Conservation (phyloP, 2,329 filamentous ascomycete species). For the Cladophialophora immunda region DNA sequence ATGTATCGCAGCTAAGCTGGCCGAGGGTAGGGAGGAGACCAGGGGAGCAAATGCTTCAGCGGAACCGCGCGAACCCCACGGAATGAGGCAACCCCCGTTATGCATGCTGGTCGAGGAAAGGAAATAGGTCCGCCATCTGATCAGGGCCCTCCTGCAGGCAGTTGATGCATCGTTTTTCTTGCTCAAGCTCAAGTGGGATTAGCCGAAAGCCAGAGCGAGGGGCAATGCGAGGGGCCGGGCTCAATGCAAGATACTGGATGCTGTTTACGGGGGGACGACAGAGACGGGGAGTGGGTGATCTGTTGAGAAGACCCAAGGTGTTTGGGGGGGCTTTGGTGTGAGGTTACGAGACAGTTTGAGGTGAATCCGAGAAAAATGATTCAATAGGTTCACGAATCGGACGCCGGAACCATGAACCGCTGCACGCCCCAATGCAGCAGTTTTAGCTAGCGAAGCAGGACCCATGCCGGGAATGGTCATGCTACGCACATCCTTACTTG, state of each 20-base stretch:
- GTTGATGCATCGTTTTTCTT: not conserved
- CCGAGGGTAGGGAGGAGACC: not conserved
- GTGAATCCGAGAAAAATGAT: slow-evolving; percentile 1
- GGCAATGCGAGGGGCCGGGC: not conserved
- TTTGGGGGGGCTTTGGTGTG: not conserved
- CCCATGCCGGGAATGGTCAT: not conserved
- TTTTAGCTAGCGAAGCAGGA: not conserved
- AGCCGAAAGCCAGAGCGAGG: not conserved
- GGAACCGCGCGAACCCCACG: slow-evolving; percentile 11
- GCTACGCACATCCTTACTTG: not conserved
- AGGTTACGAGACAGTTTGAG: slow-evolving; percentile 1
- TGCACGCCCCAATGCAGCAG: not conserved
- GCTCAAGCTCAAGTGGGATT: not conserved
- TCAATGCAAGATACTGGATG: not conserved
- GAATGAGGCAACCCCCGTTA: not conserved
- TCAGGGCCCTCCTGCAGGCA: not conserved
- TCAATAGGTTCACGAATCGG: not conserved
- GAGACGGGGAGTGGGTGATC: not conserved
- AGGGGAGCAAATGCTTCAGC: not conserved
- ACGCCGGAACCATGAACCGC: not conserved
- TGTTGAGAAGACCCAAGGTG: not conserved
- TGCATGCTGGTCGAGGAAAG: not conserved
- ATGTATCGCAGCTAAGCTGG: not conserved
- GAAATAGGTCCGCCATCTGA: not conserved
- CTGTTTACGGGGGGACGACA: not conserved